Evolutionary conservation across 768 basidiomycete genomes (phyloP), one percentile per base, ranked within the genome.

Genomic region (Naganishia onofrii): DNA sequence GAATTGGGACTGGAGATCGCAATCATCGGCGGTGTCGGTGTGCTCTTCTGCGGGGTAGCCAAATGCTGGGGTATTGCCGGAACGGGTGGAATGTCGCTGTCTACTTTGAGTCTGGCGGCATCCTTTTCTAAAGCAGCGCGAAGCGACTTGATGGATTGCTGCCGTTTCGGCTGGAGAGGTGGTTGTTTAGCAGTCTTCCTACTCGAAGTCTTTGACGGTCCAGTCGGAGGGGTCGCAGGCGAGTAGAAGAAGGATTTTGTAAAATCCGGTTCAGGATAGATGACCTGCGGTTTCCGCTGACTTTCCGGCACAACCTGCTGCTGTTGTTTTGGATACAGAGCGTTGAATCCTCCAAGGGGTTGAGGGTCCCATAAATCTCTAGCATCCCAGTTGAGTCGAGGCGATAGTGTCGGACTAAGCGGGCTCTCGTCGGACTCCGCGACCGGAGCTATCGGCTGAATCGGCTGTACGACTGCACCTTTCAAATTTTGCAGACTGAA

Each of bases 191-290:
- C 48, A 21, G 63, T 38, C 3, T 64, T 53, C 36, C 38, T 32
- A 19, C 38, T 44, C 10, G 36, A 34, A 6, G 32, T 26, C 21
- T 72, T 56, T 4, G 52, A 56, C n/a, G 57, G 65, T 21, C 55
- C 51, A 23, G 42, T 48, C 6, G 77, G 77, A 28, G 79, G 79
- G 17, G 79, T 80, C 7, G 73, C 54, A 26, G 79, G 79, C 67
- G 76, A 75, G 68, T 80, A 80, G 70, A 80, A 80, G 77, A 80
- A 80, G 28, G 77, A 78, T 70, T 76, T 73, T 3, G 76, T 72
- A 54, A 77, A 80, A 55, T 80, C 79, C 56, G 77, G 77, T 34
- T 73, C 73, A 56, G 46, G 51, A 23, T 70, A 64, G 9, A 38
- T 48, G 3, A 31, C 36, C 21, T 60, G 65, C 4, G 65, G 63